Evolutionary conservation across 2,329 filamentous ascomycete genomes (phyloP).

Genomic region (Stagonosporopsis tanaceti): DNA sequence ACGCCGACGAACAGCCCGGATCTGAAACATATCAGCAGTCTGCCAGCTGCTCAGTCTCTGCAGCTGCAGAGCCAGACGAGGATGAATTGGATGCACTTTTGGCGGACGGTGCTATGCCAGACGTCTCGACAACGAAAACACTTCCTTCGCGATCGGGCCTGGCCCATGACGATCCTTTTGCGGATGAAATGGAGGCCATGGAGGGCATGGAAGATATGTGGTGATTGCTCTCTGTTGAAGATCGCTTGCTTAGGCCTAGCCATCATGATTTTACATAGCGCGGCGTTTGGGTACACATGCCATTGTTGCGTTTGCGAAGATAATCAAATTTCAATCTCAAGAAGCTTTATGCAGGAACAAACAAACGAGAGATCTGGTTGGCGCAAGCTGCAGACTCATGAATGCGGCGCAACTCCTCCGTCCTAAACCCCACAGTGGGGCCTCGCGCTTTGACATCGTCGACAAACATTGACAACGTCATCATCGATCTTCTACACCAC

Average conservation of each 20-base stretch:
- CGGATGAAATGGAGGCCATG: conserved; percentile 52
- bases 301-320: not conserved
- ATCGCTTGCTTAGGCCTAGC: not conserved
- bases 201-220: conserved; percentile 50
- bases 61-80: conserved; percentile 55
- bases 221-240: conserved; percentile 19
- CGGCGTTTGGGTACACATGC: conserved; percentile 27
- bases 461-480: conserved; percentile 25
- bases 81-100: conserved; percentile 64
- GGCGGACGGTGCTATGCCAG: conserved; percentile 53
- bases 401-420: conserved; percentile 5
- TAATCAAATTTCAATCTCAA: not conserved
- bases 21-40: not conserved
- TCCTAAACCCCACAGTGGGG: conserved; percentile 16
- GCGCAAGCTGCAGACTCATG: conserved; percentile 3
- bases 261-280: conserved; percentile 32
- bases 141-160: conserved; percentile 19
- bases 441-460: conserved; percentile 16
- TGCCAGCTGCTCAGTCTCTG: conserved; percentile 22
- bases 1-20: conserved; percentile 2
- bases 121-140: conserved; percentile 15
- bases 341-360: not conserved
- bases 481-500: conserved; percentile 29
- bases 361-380: not conserved
- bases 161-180: conserved; percentile 45